Base-by-base conservation (phyloP, 305 asterid genomes). In the Fraxinus baroniana region DNA sequence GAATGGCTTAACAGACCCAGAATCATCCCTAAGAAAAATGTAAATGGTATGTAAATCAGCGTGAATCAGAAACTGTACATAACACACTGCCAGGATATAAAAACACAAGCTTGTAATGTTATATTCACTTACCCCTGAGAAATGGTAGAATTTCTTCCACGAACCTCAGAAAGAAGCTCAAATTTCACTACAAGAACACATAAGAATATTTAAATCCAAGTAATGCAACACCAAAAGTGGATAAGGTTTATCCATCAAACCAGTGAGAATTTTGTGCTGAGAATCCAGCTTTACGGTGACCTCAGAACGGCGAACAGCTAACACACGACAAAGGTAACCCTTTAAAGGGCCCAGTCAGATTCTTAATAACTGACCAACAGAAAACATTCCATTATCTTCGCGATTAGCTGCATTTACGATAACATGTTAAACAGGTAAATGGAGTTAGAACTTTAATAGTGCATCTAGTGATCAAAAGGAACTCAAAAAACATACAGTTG, bases 221-320 rank as follows among this genome's bases (percentile, higher is more conserved):
- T 68, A 75, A 49, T 5, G 20, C 26, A 36, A 64, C 17, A 79
- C 70, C 37, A 77, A 64, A 78, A 66, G 18, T n/a, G 36, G 68
- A 84, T 71, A 35, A 68, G 80, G 83, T 78, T 22, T 49, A 13
- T 60, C 2, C 76, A 80, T 76, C 88, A 79, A 82, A 94, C 99
- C 98, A 80, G 97, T 92, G 72, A 97, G 92, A 87, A 94, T 94
- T 86, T 87, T 95, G 77, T 94, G 98, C 97, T 93, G 91, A 66
- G 99, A 97, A 88, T 94, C 99, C 85, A 97, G 92, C 91, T 93
- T 94, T 86, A 97, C 99, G 30, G 98, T 94, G 72, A 94, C 89
- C 84, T 93, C 98, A 87, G 97, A 85, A 68, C 96, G 94, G 41
- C 98, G 97, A 73, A 97, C 87, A 81, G 99, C 97, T 90, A 97